These are phyloP conservation scores for Bretziella fagacearum DNA, from an alignment of 2,329 filamentous ascomycete genomes.

Conservation along the genomic window DNA sequence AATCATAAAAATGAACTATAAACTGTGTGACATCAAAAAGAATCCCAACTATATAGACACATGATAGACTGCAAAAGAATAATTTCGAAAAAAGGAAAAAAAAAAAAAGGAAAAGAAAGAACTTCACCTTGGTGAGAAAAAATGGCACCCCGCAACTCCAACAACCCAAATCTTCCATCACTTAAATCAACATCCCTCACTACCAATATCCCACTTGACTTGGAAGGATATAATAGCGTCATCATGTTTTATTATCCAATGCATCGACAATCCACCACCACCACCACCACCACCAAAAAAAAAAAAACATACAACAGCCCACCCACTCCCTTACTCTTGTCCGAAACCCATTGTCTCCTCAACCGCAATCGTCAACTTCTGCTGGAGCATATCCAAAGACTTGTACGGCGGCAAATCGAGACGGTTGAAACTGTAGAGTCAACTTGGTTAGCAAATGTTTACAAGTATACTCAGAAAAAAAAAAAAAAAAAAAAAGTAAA, in stretches of 20 bases:
- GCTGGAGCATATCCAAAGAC: conserved; percentile 62
- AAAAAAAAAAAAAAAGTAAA: conserved; percentile 17
- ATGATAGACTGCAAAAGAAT: neutral
- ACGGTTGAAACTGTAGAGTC: conserved; percentile 65
- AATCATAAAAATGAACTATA: conserved; percentile 2
- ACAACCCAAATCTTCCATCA: neutral
- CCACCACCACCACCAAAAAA: conserved; percentile 10
- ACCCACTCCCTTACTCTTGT: conserved; percentile 79
- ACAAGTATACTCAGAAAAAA: neutral
- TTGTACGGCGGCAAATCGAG: conserved; percentile 92
- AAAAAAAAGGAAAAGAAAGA: conserved; percentile 3
- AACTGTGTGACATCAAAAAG: neutral
- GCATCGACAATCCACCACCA: neutral
- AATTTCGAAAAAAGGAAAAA: conserved; percentile 11
- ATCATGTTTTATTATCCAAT: neutral
- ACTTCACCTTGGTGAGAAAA: neutral
- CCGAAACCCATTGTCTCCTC: conserved; percentile 98
- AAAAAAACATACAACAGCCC: conserved; percentile 7
- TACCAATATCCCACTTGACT: neutral
- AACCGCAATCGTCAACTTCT: conserved; percentile 89
- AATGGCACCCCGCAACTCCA: neutral
- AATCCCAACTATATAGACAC: neutral
- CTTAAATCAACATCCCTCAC: neutral
- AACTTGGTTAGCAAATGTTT: conserved; percentile 16
- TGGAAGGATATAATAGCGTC: neutral